Evolutionary conservation across 2,329 filamentous ascomycete genomes (phyloP).

Genomic region (Microascus cirrosus): DNA sequence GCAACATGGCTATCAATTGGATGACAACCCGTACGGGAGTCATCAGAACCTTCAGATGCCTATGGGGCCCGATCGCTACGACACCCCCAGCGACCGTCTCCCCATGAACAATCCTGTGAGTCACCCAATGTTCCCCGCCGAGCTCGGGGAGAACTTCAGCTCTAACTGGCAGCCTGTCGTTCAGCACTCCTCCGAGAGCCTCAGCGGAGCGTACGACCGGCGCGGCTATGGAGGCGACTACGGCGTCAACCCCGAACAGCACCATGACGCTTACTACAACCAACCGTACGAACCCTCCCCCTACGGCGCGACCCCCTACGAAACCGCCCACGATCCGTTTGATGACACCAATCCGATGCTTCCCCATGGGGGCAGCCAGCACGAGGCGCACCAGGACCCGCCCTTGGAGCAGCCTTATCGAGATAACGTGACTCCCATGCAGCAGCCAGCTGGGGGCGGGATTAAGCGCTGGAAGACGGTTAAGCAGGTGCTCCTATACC

Average conservation of each 20-base stretch:
- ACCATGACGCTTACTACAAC: conserved; percentile 81
- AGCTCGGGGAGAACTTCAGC: too few species aligned
- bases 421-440: neutral
- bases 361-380: conserved; percentile 25
- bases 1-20: conserved; percentile 67
- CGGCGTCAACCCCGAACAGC: conserved; percentile 67
- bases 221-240: conserved; percentile 48
- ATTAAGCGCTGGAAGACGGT: conserved; percentile 96
- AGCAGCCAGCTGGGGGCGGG: conserved; percentile 15
- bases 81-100: conserved; percentile 57
- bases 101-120: conserved; percentile 76
- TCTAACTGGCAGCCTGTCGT: neutral
- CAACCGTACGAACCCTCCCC: conserved; percentile 65
- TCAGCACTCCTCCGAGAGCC: conserved; percentile 41
- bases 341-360: conserved; percentile 70
- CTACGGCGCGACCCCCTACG: conserved; percentile 20
- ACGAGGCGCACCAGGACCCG: conserved; percentile 31
- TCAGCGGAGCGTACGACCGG: conserved; percentile 34
- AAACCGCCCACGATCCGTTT: conserved; percentile 26
- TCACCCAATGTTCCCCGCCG: conserved; percentile 10
- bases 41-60: conserved; percentile 42
- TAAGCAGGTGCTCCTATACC: conserved; percentile 94
- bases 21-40: conserved; percentile 59
- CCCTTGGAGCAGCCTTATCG: conserved; percentile 22
- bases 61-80: conserved; percentile 7